Conservation (phyloP, 768 basidiomycete species). For the Boletellus ananas region DNA sequence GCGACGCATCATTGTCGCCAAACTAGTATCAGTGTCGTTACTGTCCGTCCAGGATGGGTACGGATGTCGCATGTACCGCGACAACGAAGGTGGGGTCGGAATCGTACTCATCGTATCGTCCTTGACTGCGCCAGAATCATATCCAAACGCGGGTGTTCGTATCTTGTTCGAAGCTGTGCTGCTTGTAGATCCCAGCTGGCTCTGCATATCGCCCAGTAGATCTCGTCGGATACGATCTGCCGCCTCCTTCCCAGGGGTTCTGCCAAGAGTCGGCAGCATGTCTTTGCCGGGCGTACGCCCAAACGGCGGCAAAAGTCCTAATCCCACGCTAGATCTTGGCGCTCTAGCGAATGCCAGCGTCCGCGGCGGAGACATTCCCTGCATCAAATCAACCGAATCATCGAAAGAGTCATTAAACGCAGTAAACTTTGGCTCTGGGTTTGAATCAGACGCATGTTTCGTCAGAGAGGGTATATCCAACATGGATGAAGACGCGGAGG, state of each 20-base stretch:
- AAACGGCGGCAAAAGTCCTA: slow-evolving; percentile 34
- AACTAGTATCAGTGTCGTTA: slow-evolving; percentile 49
- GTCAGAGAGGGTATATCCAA: slow-evolving; percentile 54
- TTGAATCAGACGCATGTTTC: slow-evolving; percentile 31
- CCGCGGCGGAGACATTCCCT: slow-evolving; percentile 51
- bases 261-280: slow-evolving; percentile 39
- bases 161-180: slow-evolving; percentile 17
- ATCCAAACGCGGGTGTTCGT: slow-evolving; percentile 29
- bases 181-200: slow-evolving; percentile 22
- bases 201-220: slow-evolving; percentile 54
- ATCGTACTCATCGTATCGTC: slow-evolving; percentile 69
- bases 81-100: slow-evolving; percentile 67
- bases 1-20: slow-evolving; percentile 69
- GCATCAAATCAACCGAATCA: slow-evolving; percentile 37
- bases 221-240: slow-evolving; percentile 65
- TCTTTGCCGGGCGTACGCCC: slow-evolving; percentile 69
- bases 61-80: slow-evolving; percentile 53
- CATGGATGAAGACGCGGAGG: slow-evolving; percentile 25
- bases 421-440: slow-evolving; percentile 40
- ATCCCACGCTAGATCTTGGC: slow-evolving; percentile 31
- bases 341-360: slow-evolving; percentile 50
- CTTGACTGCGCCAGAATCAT: slow-evolving; percentile 13
- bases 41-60: slow-evolving; percentile 38
- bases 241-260: slow-evolving; percentile 72
- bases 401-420: slow-evolving; percentile 33